These are phyloP conservation scores for Elasticomyces elasticus DNA, from an alignment of 495 filamentous ascomycete genomes.

Conservation along the genomic window DNA sequence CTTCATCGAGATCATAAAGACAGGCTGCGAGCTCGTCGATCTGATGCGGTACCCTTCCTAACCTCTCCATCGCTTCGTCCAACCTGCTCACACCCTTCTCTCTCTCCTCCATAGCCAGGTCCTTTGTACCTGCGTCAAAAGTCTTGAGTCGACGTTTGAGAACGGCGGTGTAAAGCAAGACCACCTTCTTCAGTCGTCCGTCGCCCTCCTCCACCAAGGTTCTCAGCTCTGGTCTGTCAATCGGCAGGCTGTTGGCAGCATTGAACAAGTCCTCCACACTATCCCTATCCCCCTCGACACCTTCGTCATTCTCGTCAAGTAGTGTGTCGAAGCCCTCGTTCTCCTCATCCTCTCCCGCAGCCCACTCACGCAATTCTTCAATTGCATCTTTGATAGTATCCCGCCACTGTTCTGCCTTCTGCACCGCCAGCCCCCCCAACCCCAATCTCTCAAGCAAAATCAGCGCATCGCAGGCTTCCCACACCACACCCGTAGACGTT, in stretches of 20 bases:
- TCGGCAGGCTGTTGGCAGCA: slow-evolving; percentile 43
- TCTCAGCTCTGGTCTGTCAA: slow-evolving; percentile 45
- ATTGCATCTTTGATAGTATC: slow-evolving; percentile 71
- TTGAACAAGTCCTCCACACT: slow-evolving; percentile 44
- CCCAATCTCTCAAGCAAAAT: slow-evolving; percentile 52
- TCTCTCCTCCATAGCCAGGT: not conserved
- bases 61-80: slow-evolving; percentile 32
- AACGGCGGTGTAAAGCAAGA: slow-evolving; percentile 49
- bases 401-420: slow-evolving; percentile 42
- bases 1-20: slow-evolving; percentile 44
- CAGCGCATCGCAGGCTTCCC: slow-evolving; percentile 65
- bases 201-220: slow-evolving; percentile 47
- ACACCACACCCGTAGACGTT: slow-evolving; percentile 49
- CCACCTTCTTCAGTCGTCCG: slow-evolving; percentile 47
- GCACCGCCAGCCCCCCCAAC: slow-evolving; percentile 38
- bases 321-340: slow-evolving; percentile 37
- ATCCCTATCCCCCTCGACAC: slow-evolving; percentile 33
- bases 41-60: slow-evolving; percentile 36
- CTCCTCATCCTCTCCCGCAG: slow-evolving; percentile 42
- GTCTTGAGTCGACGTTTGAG: slow-evolving; percentile 51
- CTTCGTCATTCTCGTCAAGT: slow-evolving; percentile 39
- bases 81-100: slow-evolving; percentile 16
- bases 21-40: slow-evolving; percentile 39
- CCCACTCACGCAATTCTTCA: slow-evolving; percentile 74
- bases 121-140: slow-evolving; percentile 24